phyloP scores from a whole-genome alignment of 257 asterid genomes.

The Coffea canephora region DNA sequence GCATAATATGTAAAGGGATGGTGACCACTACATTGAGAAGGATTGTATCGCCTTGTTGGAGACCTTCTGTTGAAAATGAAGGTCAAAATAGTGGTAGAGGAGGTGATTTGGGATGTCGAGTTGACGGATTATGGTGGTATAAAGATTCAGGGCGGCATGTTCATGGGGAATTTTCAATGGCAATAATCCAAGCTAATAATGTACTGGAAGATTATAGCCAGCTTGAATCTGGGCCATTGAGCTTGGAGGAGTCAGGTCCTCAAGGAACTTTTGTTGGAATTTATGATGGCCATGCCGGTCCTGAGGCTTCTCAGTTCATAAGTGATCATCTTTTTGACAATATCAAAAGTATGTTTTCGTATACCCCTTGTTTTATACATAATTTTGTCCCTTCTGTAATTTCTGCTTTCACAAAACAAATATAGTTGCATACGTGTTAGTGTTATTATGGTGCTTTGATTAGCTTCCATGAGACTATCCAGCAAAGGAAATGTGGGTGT shows the following conservation, averaged over 20 bases:
- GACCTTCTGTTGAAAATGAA: conserved; percentile 40
- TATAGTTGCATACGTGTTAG: not conserved
- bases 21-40: conserved; percentile 61
- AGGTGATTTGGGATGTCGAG: conserved; percentile 42
- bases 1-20: conserved; percentile 50
- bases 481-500: not conserved
- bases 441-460: not conserved
- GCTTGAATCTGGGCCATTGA: conserved; percentile 81
- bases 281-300: conserved; percentile 92
- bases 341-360: conserved; percentile 56
- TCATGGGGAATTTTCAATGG: conserved; percentile 82
- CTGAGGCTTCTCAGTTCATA: conserved; percentile 71
- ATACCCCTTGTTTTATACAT: not conserved
- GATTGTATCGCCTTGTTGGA: conserved; percentile 69
- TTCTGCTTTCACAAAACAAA: not conserved
- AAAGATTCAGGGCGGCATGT: conserved; percentile 68
- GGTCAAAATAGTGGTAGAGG: conserved; percentile 44
- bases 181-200: conserved; percentile 74
- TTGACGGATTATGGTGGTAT: conserved; percentile 76
- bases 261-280: conserved; percentile 83
- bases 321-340: conserved; percentile 55
- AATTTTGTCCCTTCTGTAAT: not conserved
- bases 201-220: conserved; percentile 77
- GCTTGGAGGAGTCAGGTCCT: conserved; percentile 55
- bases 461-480: not conserved